These are phyloP conservation scores for Paracoccidioides lutzii DNA, from an alignment of 2,329 filamentous ascomycete species.

Conservation along the genomic window DNA sequence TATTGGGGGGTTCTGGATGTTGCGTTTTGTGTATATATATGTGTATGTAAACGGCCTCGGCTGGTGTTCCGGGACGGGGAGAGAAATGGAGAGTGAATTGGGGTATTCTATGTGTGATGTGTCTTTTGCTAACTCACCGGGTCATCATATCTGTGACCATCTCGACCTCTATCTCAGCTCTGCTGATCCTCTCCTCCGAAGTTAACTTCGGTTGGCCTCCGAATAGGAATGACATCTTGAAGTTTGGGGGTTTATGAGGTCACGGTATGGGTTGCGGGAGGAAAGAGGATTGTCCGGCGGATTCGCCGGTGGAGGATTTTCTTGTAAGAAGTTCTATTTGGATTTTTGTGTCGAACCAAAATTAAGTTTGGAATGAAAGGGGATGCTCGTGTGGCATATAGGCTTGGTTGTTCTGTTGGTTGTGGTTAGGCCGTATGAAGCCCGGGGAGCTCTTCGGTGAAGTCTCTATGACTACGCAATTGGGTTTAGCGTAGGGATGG, in stretches of 20 bases:
- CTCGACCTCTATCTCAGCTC: slow-evolving; percentile 93
- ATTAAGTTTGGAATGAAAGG: background rate
- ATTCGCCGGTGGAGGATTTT: background rate
- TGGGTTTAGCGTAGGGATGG: too few relatives aligned
- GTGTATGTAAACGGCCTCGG: too few relatives aligned
- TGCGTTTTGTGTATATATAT: too few relatives aligned
- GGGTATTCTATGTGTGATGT: background rate
- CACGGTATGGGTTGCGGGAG: background rate
- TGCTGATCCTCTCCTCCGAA: slow-evolving; percentile 92
- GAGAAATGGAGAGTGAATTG: background rate
- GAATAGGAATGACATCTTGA: slow-evolving; percentile 59
- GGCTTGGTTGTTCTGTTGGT: background rate
- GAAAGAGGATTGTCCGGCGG: background rate
- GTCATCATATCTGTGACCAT: slow-evolving; percentile 97
- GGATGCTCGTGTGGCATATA: background rate
- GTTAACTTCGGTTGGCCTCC: slow-evolving; percentile 68
- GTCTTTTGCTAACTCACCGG: slow-evolving; percentile 47
- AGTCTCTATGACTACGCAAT: too few relatives aligned
- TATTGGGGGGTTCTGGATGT: background rate
- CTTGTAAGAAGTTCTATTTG: background rate
- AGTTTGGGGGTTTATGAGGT: background rate
- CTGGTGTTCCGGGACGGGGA: too few relatives aligned
- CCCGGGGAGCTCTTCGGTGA: too few relatives aligned
- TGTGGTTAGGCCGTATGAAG: too few relatives aligned
- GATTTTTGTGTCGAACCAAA: background rate